Evolutionary conservation across 257 asterid genomes (phyloP), one percentile per base, ranked within the genome.

Genomic region (Ehretia macrophylla): DNA sequence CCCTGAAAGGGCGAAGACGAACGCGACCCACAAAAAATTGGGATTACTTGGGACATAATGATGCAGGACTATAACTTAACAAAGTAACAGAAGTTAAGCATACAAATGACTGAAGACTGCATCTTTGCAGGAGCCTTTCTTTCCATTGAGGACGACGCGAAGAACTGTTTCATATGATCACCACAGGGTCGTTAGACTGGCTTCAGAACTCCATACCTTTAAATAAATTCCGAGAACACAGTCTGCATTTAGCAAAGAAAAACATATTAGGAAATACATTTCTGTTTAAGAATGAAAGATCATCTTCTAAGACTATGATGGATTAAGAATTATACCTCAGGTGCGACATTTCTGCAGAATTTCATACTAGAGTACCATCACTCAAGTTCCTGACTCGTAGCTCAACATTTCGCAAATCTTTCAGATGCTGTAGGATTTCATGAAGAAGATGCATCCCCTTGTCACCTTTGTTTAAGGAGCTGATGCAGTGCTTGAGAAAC

Each of bases 371-470:
- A 70, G 62, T 5, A 71, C 23, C 14, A 69, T 85, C 94, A 16
- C 72, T 69, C 46, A 75, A 67, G 68, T 74, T 82, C 65, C 84
- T 80, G 9, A 58, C 90, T 19, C 88, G 90, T 62, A 79, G 79
- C 78, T 85, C 98, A 20, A 88, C 88, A 11, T 71, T 81, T 32
- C 95, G 81, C 18, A 88, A 79, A 55, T 84, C 90, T 1, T 92
- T 85, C 12, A 86, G 79, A 77, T 92, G 98, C 19, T 81, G 97
- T 14, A 92, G 56, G 66, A 92, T 92, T 55, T 92, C 96, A 72
- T 88, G 95, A 16, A 92, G 95, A 64, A 92, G 95, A 76, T 84
- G 81, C 83, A 88, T 78, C 5, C 97, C 99, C 64, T 88, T 86
- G 71, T 84, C 99, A 1, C 99, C 97, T 77, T 88, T 86, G 77